Base-by-base conservation (phyloP, 176 grass and related monocot genomes). In the Avena eriantha region DNA sequence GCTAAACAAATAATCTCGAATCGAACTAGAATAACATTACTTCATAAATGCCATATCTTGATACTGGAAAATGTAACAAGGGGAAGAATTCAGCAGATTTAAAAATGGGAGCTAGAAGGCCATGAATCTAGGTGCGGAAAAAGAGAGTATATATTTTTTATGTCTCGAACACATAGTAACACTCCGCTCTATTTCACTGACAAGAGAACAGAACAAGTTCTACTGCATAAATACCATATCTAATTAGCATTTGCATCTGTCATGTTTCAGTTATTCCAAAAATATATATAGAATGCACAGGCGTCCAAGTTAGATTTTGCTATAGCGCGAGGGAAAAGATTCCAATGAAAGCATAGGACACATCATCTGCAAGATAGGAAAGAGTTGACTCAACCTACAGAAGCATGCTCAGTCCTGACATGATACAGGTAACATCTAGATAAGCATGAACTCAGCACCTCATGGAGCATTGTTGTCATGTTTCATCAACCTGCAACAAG, bases 401-500 rank as follows among this genome's bases (percentile, higher is more conserved):
- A 49, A 74, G 56, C 73, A 53, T 15, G 26, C 24, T 54, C 29
- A 63, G 61, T 53, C 29, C 31, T 61, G 14, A 63, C 41, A 45
- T 8, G 1, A 4, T 45, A 58, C 75, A 55, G 26, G 49, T 19
- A 80, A 55, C 65, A 22, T 55, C 36, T 59, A 39, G 76, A 78
- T 73, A 72, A 80, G 9, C 53, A 69, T 70, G 75, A 78, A 58
- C 66, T 86, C 84, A 80, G 12, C 54, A 14, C 67, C 35, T 82
- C 15, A 41, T 67, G 58, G 14, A 64, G 57, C 49, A 59, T 10
- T 60, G 47, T 35, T 83, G 86, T 26, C 50, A 49, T 22, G 86
- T 83, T 88, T 83, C 71, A 77, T 63, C 79, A 18, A 13, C 47
- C 46, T 17, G 51, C 1, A 78, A 71, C 76, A 86, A 22, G 84